phyloP scores from a whole-genome alignment of 163 green algal genomes.

The Scenedesmus sp. region DNA sequence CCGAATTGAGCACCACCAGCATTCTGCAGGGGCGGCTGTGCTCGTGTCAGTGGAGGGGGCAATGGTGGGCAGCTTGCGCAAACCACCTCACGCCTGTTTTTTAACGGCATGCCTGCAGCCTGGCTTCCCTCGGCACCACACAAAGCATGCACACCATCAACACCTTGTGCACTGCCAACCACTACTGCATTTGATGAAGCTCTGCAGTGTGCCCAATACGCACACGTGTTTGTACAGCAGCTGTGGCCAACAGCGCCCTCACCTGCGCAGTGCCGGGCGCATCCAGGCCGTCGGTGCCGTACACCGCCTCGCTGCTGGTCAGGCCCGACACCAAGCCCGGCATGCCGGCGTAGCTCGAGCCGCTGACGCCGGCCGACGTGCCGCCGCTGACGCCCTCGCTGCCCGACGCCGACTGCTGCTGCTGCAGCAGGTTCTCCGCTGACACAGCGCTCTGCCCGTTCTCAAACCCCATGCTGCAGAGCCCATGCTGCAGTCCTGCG shows the following conservation, averaged over 20 bases:
- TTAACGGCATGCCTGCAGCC: too few relatives aligned
- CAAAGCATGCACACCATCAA: slow-evolving; percentile 41
- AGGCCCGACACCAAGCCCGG: not conserved
- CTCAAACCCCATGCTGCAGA: not conserved
- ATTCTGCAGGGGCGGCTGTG: too few relatives aligned
- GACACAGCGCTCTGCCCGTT: not conserved
- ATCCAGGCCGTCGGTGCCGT: slow-evolving; percentile 41
- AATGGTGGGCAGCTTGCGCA: too few relatives aligned
- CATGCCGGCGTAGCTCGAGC: slow-evolving; percentile 8
- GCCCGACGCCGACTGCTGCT: slow-evolving; percentile 6
- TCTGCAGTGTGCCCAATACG: too few relatives aligned
- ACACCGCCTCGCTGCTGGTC: slow-evolving; percentile 15
- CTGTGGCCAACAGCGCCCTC: too few relatives aligned
- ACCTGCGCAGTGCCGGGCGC: slow-evolving; percentile 38
- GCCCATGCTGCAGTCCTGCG: not conserved
- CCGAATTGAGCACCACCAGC: too few relatives aligned
- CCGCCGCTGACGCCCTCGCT: not conserved
- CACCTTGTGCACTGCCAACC: slow-evolving; percentile 53
- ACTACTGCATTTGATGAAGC: too few relatives aligned
- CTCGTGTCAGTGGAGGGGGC: too few relatives aligned
- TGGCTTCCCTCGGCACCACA: too few relatives aligned
- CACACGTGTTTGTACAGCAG: too few relatives aligned
- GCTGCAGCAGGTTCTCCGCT: not conserved
- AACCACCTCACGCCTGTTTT: too few relatives aligned
- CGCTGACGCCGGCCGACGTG: not conserved